A percentile compares a stretch with the other conserved stretches of the same genome.
Evolutionary conservation across 768 basidiomycete genomes (phyloP).

Genomic region (Hemileccinum rubropunctum): DNA sequence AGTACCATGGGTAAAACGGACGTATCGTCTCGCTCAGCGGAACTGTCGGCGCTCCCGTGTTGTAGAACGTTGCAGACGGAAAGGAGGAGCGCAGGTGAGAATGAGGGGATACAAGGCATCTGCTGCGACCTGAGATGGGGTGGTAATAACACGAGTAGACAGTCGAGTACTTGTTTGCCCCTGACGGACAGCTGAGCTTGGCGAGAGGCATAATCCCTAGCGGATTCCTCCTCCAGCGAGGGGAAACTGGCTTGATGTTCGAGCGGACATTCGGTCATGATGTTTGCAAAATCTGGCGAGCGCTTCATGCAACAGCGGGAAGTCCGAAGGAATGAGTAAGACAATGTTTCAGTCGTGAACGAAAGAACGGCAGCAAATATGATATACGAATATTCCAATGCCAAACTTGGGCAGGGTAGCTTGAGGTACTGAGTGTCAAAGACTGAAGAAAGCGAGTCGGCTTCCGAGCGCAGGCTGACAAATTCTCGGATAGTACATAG

Average conservation of each 20-base stretch:
- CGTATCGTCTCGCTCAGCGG: background rate
- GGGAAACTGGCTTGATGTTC: slow-evolving; percentile 1
- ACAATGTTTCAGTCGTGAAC: slow-evolving; percentile 4
- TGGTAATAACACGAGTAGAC: slow-evolving; percentile 16
- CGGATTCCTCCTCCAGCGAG: slow-evolving; percentile 1
- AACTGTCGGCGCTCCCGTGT: background rate
- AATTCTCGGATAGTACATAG: too few relatives aligned
- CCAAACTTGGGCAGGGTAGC: background rate
- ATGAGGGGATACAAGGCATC: background rate
- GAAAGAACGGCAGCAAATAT: slow-evolving; percentile 1
- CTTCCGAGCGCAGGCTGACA: too few relatives aligned
- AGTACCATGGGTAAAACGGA: slow-evolving; percentile 22
- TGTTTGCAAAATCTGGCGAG: slow-evolving; percentile 17
- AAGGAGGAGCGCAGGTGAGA: slow-evolving; percentile 21
- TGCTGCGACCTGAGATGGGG: slow-evolving; percentile 5
- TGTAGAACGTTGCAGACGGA: slow-evolving; percentile 22
- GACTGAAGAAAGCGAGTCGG: background rate
- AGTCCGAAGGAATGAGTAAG: slow-evolving; percentile 1
- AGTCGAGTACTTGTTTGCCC: slow-evolving; percentile 9
- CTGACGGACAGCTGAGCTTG: slow-evolving; percentile 7
- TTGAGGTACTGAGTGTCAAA: background rate
- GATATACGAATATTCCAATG: slow-evolving; percentile 3
- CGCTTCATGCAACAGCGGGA: slow-evolving; percentile 6
- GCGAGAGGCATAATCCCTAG: background rate
- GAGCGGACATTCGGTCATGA: slow-evolving; percentile 17